Percentiles rank a stretch among this genome's conserved stretches.
Conservation (phyloP, 306 rosid species). For the Malus domestica region ASM211411v1 NC_041791.1:34962001-34962500, state of each 20-base stretch:
- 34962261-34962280: background rate
- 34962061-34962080: background rate
- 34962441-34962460: background rate
- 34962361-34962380: too few species aligned
- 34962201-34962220: background rate
- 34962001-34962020: constrained; percentile 24
- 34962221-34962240: background rate
- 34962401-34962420: too few species aligned
- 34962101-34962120: constrained; percentile 7
- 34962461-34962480: too few species aligned
- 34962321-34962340: too few species aligned
- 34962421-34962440: too few species aligned
- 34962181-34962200: background rate
- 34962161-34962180: background rate
- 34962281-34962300: too few species aligned
- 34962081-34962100: constrained; percentile 14
- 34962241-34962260: background rate
- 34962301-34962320: too few species aligned
- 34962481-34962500: too few species aligned
- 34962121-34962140: background rate
- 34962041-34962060: background rate
- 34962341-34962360: too few species aligned
- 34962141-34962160: constrained; percentile 1
- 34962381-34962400: too few species aligned
- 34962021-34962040: constrained; percentile 10